Conservation (phyloP, 768 basidiomycete genomes). For the Mycena galericulata region DNA sequence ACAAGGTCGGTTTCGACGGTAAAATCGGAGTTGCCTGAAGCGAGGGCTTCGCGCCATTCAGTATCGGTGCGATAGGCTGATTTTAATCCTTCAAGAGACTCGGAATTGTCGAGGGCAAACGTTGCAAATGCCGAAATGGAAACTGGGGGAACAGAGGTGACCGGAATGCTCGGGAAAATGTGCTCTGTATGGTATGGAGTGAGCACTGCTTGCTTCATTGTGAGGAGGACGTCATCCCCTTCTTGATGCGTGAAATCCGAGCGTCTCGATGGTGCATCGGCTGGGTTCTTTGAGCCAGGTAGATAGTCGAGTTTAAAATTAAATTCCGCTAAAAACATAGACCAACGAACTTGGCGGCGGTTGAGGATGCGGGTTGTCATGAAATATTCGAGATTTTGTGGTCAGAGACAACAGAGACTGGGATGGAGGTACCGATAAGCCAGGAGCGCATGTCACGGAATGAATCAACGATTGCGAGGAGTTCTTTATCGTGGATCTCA, state of each 20-base stretch:
- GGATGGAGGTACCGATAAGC: conserved; percentile 41
- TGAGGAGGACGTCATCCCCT: not conserved
- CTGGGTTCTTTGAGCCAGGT: not conserved
- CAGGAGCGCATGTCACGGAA: conserved; percentile 33
- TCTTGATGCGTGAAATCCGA: conserved; percentile 13
- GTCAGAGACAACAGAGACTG: conserved; percentile 52
- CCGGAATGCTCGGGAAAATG: not conserved
- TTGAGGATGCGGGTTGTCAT: not conserved
- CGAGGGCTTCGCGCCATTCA: not conserved
- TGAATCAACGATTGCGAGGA: conserved; percentile 57
- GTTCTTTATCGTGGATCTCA: conserved; percentile 63
- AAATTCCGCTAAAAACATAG: not conserved
- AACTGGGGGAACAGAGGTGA: not conserved
- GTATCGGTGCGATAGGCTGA: not conserved
- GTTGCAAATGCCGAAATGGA: not conserved
- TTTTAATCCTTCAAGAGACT: not conserved
- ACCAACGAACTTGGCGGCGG: not conserved
- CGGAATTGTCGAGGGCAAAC: not conserved
- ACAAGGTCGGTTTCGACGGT: not conserved
- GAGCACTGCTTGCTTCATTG: not conserved
- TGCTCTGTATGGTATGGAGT: not conserved
- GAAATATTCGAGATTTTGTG: conserved; percentile 47
- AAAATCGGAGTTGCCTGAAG: not conserved
- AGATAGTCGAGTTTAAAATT: not conserved
- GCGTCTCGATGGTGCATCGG: conserved; percentile 30